Percentiles rank a stretch among this genome's conserved stretches.
Conservation (phyloP, 2,329 filamentous ascomycete species). For the Xylariaceae sp. region DNA sequence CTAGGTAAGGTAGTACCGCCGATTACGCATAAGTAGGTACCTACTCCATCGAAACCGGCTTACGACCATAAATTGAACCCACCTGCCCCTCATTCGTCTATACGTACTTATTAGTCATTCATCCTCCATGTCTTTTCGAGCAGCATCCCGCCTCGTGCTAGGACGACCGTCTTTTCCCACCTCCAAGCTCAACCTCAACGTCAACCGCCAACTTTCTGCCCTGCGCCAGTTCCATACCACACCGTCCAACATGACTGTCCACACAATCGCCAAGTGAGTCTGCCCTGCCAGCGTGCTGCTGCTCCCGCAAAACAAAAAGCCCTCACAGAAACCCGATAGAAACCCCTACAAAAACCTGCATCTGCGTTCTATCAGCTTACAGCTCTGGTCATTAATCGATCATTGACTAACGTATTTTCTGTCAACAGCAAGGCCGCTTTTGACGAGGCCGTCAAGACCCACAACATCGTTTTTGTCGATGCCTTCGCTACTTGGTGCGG, state of each 20-base stretch:
- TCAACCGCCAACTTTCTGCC: constrained; percentile 15
- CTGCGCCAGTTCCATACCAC: constrained; percentile 36
- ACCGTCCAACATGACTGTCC: constrained; percentile 40
- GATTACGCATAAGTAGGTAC: background rate
- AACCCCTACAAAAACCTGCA: too few species aligned
- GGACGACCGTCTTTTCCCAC: constrained; percentile 20
- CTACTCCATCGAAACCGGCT: background rate
- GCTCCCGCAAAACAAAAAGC: background rate
- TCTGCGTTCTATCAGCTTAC: background rate
- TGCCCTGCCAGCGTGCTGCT: background rate
- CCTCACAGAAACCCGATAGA: too few species aligned
- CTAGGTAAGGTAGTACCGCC: background rate
- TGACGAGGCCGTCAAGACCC: constrained; percentile 29
- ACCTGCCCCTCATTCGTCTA: constrained; percentile 16
- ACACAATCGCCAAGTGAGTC: constrained; percentile 37
- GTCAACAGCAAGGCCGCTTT: constrained; percentile 28
- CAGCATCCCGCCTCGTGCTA: constrained; percentile 20
- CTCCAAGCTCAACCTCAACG: constrained; percentile 4
- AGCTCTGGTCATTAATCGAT: background rate
- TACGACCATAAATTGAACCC: background rate
- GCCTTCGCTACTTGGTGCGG: constrained; percentile 90
- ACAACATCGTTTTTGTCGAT: constrained; percentile 71
- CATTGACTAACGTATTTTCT: background rate
- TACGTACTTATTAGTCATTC: background rate
- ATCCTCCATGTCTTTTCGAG: constrained; percentile 23